Conservation (phyloP, 2,329 filamentous ascomycete species). For the Trichoderma sp. region DNA sequence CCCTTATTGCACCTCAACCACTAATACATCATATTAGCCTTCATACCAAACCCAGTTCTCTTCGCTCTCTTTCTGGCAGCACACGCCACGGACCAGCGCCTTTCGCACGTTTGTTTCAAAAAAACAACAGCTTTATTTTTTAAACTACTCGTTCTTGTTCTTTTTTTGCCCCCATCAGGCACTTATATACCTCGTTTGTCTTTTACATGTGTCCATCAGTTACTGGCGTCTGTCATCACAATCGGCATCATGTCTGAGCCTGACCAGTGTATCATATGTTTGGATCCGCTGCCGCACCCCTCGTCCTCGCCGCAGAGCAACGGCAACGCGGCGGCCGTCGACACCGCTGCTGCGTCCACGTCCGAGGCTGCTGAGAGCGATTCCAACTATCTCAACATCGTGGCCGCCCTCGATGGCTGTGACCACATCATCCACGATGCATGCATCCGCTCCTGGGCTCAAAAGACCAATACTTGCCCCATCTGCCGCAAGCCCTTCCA, state of each 20-base stretch:
- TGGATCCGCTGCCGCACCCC: slow-evolving; percentile 59
- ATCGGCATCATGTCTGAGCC: slow-evolving; percentile 55
- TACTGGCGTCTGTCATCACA: slow-evolving; percentile 42
- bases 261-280: slow-evolving; percentile 72
- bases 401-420: slow-evolving; percentile 72
- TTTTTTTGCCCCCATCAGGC: slow-evolving; percentile 20
- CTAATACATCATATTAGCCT: slow-evolving; percentile 38
- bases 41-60: slow-evolving; percentile 28
- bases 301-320: slow-evolving; percentile 36
- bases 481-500: slow-evolving; percentile 95
- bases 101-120: slow-evolving; percentile 8
- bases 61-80: slow-evolving; percentile 21
- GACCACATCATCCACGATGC: slow-evolving; percentile 91
- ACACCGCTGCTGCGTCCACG: slow-evolving; percentile 32
- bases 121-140: not conserved
- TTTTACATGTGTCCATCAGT: slow-evolving; percentile 55
- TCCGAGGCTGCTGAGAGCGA: slow-evolving; percentile 35
- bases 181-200: slow-evolving; percentile 17
- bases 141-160: not conserved
- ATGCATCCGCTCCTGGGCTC: slow-evolving; percentile 91
- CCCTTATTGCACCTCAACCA: slow-evolving; percentile 33
- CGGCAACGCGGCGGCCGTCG: slow-evolving; percentile 32
- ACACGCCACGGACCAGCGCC: slow-evolving; percentile 9
- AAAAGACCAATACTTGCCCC: slow-evolving; percentile 95
- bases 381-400: slow-evolving; percentile 47